Base-by-base conservation (phyloP, 257 asterid genomes). In the Nemophila menziesii region DNA sequence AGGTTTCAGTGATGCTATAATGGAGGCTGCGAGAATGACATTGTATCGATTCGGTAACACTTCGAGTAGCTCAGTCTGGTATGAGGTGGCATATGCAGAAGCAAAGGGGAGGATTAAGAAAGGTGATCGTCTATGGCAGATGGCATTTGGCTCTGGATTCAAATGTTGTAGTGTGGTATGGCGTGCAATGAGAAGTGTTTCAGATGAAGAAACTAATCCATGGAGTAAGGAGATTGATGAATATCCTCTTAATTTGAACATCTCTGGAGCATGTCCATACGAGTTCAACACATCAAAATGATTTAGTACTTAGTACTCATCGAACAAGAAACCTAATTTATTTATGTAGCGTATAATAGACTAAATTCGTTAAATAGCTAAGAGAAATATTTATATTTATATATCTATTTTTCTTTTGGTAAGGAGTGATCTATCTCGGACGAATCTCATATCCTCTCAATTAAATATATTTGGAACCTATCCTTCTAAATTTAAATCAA, bases 21-120 rank as follows among this genome's bases (percentile, higher is more conserved):
- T 71, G 74, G 79, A 71, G 49, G 74, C 79, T 27, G 66, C 79
- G 1, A 63, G 79, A 63, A 71, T 71, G 79, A 59, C 74, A 1
- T 61, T 71, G 2, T 66, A 66, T 39, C 60, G 71, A 43, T 71
- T 66, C 26, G 79, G 79, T 0, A 71, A 66, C 54, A 71, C 79
- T 26, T 71, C 79, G 4, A 71, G 79, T 14, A 71, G 79, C n/a
- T 71, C 79, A 4, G 27, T 71, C 24, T 71, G 79, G 79, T 71
- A n/a, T n/a, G n/a, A n/a, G n/a, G n/a, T n/a, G n/a, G n/a, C n/a
- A n/a, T n/a, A n/a, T n/a, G n/a, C n/a, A 71, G 79, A 71, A 59
- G 74, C 74, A 0, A 71, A 71, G 27, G 79, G 79, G 37, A 55
- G 33, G 50, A n/a, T 52, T 17, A 52, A 43, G 16, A 33, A 15